Conservation (phyloP, 139 green algal species). For the Ettlia oleoabundans region DNA sequence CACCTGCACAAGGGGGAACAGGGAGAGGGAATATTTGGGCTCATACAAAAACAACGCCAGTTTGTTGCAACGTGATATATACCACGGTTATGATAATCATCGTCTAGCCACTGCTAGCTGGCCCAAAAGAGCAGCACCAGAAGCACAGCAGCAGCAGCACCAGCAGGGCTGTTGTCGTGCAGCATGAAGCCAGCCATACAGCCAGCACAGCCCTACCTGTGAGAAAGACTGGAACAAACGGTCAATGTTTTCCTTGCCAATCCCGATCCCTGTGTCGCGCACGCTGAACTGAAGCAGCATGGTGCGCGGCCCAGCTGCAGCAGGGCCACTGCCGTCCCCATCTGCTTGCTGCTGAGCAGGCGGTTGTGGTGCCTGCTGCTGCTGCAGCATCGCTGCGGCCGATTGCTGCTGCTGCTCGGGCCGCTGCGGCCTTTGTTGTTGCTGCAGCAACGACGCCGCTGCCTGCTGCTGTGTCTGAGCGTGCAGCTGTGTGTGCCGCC, state of each 20-base stretch:
- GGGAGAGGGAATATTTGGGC: not conserved
- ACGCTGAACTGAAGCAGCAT: conserved; percentile 72
- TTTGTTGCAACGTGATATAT: too few relatives aligned
- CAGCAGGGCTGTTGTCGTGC: too few relatives aligned
- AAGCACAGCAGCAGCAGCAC: not conserved
- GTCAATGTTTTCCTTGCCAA: conserved; percentile 57
- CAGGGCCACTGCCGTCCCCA: not conserved
- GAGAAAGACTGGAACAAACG: conserved; percentile 85
- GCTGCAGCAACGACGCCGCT: too few relatives aligned
- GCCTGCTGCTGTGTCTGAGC: conserved; percentile 6
- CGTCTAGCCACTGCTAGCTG: too few relatives aligned
- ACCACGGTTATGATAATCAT: too few relatives aligned
- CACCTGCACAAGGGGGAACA: conserved; percentile 36
- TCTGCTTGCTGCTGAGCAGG: not conserved
- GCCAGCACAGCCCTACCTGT: conserved; percentile 46
- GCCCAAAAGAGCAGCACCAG: too few relatives aligned
- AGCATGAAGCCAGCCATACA: too few relatives aligned
- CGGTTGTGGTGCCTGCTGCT: not conserved
- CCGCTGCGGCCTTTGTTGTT: not conserved
- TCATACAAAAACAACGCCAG: too few relatives aligned
- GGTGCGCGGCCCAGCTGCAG: not conserved
- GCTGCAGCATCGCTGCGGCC: not conserved
- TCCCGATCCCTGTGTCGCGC: conserved; percentile 85
- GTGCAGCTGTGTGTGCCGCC: too few relatives aligned
- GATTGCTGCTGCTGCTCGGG: not conserved